A percentile compares a stretch with the other conserved stretches of the same genome.
These are phyloP conservation scores for Calvatia gigantea DNA, from an alignment of 768 basidiomycete genomes.

Conservation along the genomic window DNA sequence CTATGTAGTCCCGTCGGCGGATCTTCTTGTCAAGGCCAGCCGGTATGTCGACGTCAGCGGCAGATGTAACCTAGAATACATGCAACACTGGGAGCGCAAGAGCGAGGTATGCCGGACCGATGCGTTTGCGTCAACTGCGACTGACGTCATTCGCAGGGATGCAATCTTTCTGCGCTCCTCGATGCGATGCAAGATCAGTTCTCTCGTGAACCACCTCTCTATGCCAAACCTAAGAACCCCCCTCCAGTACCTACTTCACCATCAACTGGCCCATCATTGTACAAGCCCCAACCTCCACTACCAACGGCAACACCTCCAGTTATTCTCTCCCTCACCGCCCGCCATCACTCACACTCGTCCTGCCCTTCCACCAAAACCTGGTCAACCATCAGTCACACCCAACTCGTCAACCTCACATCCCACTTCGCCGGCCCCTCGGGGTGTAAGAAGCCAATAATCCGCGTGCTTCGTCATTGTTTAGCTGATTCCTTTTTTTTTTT, in stretches of 20 bases:
- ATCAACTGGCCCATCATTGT: neutral
- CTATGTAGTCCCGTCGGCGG: conserved; percentile 88
- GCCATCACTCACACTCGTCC: neutral
- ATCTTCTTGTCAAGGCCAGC: conserved; percentile 84
- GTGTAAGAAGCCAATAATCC: neutral
- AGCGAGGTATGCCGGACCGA: conserved; percentile 59
- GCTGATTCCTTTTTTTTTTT: neutral
- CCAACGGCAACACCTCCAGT: conserved; percentile 8
- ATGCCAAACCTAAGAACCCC: conserved; percentile 65
- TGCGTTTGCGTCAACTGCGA: conserved; percentile 13
- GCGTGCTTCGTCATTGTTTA: neutral
- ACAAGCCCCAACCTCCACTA: conserved; percentile 8
- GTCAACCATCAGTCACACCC: conserved; percentile 24
- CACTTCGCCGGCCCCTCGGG: neutral
- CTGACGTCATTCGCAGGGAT: conserved; percentile 48
- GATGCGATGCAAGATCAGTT: conserved; percentile 81
- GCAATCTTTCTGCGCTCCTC: conserved; percentile 68
- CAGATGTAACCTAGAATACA: conserved; percentile 63
- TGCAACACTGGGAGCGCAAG: conserved; percentile 77
- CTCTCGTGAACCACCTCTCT: conserved; percentile 84
- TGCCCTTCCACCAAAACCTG: conserved; percentile 26
- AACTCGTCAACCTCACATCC: conserved; percentile 16
- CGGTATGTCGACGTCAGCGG: conserved; percentile 80
- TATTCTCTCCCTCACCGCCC: neutral
- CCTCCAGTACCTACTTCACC: neutral